Percentiles rank a stretch among this genome's conserved stretches.
phyloP scores from a whole-genome alignment of 2,329 filamentous ascomycete genomes.

The Penicillium rolfsii region DNA sequence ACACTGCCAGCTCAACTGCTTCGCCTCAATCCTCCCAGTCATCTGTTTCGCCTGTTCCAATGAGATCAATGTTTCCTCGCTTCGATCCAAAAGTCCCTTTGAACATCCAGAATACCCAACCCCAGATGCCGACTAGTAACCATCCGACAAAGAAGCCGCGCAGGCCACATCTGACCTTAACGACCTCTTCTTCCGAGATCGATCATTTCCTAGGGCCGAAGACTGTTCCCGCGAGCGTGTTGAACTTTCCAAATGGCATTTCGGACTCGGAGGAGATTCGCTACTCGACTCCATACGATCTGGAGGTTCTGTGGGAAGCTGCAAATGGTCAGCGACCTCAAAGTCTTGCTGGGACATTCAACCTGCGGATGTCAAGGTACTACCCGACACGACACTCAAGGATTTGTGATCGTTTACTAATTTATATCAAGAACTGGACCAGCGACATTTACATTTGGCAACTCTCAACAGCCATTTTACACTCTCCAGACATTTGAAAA shows the following conservation, averaged over 20 bases:
- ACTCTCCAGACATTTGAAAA: constrained; percentile 48
- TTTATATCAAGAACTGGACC: constrained; percentile 41
- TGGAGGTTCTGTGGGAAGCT: constrained; percentile 50
- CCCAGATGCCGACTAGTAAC: constrained; percentile 25
- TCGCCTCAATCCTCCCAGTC: constrained; percentile 26
- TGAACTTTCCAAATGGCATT: constrained; percentile 45
- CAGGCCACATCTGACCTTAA: constrained; percentile 37
- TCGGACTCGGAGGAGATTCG: constrained; percentile 39
- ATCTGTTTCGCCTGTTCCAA: constrained; percentile 40
- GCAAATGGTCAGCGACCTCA: constrained; percentile 49
- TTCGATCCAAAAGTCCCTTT: constrained; percentile 46
- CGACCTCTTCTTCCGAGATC: constrained; percentile 39
- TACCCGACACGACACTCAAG: too few relatives aligned
- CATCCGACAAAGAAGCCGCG: constrained; percentile 19
- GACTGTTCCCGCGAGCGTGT: constrained; percentile 48
- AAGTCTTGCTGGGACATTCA: constrained; percentile 39
- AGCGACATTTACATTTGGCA: constrained; percentile 50
- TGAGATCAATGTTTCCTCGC: constrained; percentile 52
- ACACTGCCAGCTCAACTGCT: constrained; percentile 15
- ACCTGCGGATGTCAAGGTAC: constrained; percentile 49
- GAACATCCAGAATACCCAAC: constrained; percentile 43
- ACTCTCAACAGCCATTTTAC: constrained; percentile 49
- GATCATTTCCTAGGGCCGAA: constrained; percentile 43
- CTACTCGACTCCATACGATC: constrained; percentile 46
- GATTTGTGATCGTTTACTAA: neutral